Base-by-base conservation (phyloP, 345 rosid species). In the Murraya paniculata region DNA sequence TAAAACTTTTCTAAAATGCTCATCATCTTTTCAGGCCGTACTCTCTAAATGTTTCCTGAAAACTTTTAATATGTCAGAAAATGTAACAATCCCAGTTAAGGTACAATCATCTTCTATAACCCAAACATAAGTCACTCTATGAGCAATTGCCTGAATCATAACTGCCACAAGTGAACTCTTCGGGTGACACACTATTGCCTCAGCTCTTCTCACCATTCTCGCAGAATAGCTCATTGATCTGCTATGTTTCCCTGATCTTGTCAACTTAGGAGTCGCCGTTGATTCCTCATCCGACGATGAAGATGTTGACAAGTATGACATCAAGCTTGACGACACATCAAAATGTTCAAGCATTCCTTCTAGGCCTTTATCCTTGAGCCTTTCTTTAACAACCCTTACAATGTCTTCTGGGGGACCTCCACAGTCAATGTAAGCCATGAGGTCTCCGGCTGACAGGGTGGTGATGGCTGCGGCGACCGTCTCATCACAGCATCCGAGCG, bases 91-190 rank as follows among this genome's bases (percentile, higher is more conserved):
- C 57, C 98, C 98, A 67, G 89, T 90, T 81, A 95, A 82, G 77
- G 89, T 84, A 66, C 89, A 85, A 65, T 93, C 98, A 2, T 92
- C 89, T 53, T 95, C 96, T 10, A 84, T 65, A 21, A 95, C 98
- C 98, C 98, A 95, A 74, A 90, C 93, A 71, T 93, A 90, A 19
- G 85, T 93, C 81, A 91, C 91, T 41, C 98, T 87, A 48, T 91
- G 93, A 30, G 98, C 86, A 66, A 91, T 89, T 48, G 98, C 98
- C 76, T 95, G 98, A 38, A 95, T 86, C 98, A 95, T 93, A 69
- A 93, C 95, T 30, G 98, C 98, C 66, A 90, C 88, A 8, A 95
- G 85, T 25, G 98, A 93, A 78, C 97, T 95, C 87, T 84, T 88
- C 0, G 88, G 84, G 55, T 87, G 88, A 71, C 98, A 93, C 60